A percentile compares a stretch with the other conserved stretches of the same genome.
Conservation (phyloP, 192 early-diverging fungal genomes). For the Pilobolus umbonatus region DNA sequence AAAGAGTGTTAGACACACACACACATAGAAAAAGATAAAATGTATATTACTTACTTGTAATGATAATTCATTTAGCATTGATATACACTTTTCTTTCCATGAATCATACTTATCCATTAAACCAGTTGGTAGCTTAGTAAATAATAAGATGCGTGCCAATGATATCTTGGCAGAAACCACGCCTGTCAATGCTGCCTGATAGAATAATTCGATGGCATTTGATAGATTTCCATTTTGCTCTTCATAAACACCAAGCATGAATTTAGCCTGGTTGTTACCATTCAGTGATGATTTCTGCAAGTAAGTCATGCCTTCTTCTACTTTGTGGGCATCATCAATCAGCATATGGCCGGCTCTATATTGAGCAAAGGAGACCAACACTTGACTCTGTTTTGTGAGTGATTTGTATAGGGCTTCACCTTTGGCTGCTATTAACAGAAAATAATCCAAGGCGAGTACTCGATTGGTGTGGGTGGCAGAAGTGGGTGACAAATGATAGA, state of each 20-base stretch:
- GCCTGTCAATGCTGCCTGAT: background rate
- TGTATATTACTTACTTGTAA: no score
- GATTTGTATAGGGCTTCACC: background rate
- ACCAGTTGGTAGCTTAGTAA: no score
- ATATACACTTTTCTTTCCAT: no score
- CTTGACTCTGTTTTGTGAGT: background rate
- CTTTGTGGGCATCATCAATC: background rate
- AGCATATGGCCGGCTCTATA: conserved; percentile 1
- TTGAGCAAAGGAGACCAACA: conserved; percentile 3
- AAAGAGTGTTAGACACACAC: no score
- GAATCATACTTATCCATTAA: no score
- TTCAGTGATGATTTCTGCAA: background rate
- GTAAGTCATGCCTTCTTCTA: background rate
- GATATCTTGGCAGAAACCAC: conserved; percentile 1
- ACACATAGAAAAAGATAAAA: no score
- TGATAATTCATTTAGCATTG: no score
- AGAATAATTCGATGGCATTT: background rate
- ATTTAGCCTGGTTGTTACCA: background rate
- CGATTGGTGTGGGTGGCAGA: background rate
- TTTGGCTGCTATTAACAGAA: conserved; percentile 2
- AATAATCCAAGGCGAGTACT: background rate
- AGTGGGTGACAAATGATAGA: background rate
- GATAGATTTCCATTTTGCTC: background rate
- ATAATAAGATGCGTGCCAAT: background rate
- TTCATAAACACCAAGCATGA: background rate